Evolutionary conservation across 495 filamentous ascomycete species (phyloP).

Genomic region (Tuber calosporum): DNA sequence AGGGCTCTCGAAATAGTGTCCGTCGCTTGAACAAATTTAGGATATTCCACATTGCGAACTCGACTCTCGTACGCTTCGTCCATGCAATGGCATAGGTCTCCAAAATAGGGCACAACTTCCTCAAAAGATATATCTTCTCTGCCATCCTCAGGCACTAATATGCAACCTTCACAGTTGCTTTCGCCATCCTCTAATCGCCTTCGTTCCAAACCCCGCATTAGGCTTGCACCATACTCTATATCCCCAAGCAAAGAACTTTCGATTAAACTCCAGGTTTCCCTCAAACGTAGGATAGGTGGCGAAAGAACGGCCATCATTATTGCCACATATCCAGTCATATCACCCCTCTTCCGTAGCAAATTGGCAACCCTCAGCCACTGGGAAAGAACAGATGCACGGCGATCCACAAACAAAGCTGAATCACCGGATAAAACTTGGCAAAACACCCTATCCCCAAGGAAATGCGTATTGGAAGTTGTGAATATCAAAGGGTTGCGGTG

Average conservation of each 20-base stretch:
- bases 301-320: slow-evolving; percentile 42
- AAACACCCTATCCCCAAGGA: slow-evolving; percentile 41
- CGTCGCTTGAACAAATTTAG: slow-evolving; percentile 36
- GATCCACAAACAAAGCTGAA: slow-evolving; percentile 31
- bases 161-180: slow-evolving; percentile 26
- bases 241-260: slow-evolving; percentile 28
- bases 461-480: slow-evolving; percentile 41
- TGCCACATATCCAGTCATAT: slow-evolving; percentile 42
- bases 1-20: slow-evolving; percentile 30
- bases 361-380: slow-evolving; percentile 41
- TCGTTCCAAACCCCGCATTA: slow-evolving; percentile 40
- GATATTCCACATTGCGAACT: slow-evolving; percentile 37
- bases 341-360: slow-evolving; percentile 37
- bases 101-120: slow-evolving; percentile 42
- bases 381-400: slow-evolving; percentile 37
- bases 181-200: slow-evolving; percentile 38
- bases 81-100: slow-evolving; percentile 42
- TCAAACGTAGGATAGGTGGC: slow-evolving; percentile 41
- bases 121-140: slow-evolving; percentile 27
- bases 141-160: slow-evolving; percentile 38
- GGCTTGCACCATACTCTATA: slow-evolving; percentile 33
- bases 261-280: slow-evolving; percentile 42
- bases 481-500: slow-evolving; percentile 43
- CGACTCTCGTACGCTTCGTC: slow-evolving; percentile 42
- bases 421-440: slow-evolving; percentile 41